Base-by-base conservation (phyloP, 1,284 basidiomycete genomes). In the Rhodotorula mucilaginosa region DNA sequence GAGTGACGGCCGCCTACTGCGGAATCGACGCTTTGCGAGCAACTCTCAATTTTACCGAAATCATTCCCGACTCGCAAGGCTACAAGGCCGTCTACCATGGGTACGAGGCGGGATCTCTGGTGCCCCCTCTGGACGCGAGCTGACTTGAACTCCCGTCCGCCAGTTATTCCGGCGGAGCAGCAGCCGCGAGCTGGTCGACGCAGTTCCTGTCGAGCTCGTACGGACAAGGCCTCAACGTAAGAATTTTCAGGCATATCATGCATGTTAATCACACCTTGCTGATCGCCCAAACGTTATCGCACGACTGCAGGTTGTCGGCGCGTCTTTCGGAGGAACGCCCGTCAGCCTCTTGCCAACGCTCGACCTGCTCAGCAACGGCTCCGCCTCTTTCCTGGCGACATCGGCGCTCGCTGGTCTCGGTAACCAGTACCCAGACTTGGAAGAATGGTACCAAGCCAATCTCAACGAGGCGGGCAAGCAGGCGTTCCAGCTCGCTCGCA, bases 11-110 rank as follows among this genome's bases (percentile, higher is more conserved):
- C 44, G 65, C 58, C 13, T 39, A 34, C 15, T 58, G 58, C 8
- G 65, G 58, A 3, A 15, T 67, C 26, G 65, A 67, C 29, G 65
- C 58, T 10, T 31, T 67, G 19, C n/a, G 65, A 19, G 65, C 65
- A 3, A 16, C 54, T 1, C 59, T 67, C 16, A 54, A 52, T 19
- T 44, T 8, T 7, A 13, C 23, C 18, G 39, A 44, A 23, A 18
- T 23, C 8, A 3, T 59, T 18, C 16, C 51, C 5, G 13, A 19
- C 26, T 8, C 39, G 8, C 26, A 44, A 0, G 58, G 51, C 4
- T 67, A 67, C 52, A 54, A 61, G 39, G 65, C 65, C 15, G 59
- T 56, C 21, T 47, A 61, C 29, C 39, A 52, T 8, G 65, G 65
- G 5, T 67, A 54, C 26, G 19, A 23, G n/a, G 56, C 31, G 39